These are phyloP conservation scores for Gardenia jasminoides DNA, from an alignment of 257 asterid species.

Conservation along the genomic window DNA sequence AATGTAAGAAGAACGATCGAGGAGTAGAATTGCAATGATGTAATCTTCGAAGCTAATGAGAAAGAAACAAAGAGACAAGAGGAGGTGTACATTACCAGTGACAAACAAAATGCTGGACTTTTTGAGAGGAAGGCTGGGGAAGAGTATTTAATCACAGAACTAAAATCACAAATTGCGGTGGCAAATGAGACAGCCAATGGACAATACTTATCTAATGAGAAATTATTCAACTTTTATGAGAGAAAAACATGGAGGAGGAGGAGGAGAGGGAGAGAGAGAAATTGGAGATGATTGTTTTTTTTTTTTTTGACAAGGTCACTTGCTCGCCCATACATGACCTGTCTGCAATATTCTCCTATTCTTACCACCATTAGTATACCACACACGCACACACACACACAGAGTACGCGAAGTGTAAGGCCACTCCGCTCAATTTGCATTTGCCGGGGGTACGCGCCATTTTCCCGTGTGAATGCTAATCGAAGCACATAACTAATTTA, in stretches of 20 bases:
- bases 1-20: not conserved
- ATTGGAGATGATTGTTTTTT: not conserved
- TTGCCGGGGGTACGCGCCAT: not conserved
- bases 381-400: not conserved
- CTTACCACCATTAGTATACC: too few species aligned
- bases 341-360: not conserved
- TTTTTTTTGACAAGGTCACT: constrained; percentile 5
- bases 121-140: not conserved
- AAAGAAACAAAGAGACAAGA: too few species aligned
- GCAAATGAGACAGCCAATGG: constrained; percentile 12
- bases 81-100: constrained; percentile 19
- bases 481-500: not conserved
- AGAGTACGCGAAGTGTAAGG: constrained; percentile 11
- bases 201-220: not conserved
- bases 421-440: constrained; percentile 16
- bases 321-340: not conserved
- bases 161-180: constrained; percentile 12
- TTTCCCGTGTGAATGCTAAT: not conserved
- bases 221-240: not conserved
- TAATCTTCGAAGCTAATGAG: not conserved
- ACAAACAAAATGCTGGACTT: constrained; percentile 21
- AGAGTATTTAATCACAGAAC: constrained; percentile 8
- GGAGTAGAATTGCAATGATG: not conserved
- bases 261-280: not conserved
- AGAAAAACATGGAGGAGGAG: constrained; percentile 9